Conservation (phyloP, 768 basidiomycete species). For the Hirschioporus abietinus region DNA sequence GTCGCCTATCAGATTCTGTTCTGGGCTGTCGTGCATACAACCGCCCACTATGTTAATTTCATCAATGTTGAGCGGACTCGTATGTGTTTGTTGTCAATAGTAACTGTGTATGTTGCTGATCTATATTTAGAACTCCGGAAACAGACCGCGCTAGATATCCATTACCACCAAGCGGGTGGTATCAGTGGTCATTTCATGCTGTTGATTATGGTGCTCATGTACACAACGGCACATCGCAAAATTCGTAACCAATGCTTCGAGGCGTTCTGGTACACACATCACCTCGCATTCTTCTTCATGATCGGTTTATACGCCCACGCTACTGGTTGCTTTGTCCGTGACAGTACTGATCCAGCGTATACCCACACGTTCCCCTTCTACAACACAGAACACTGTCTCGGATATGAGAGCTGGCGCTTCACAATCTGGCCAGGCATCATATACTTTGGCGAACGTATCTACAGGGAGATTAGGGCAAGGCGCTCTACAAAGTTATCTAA, state of each 20-base stretch:
- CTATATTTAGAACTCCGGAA: slow-evolving; percentile 64
- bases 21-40: slow-evolving; percentile 89
- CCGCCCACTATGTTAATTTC: slow-evolving; percentile 92
- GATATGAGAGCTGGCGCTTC: slow-evolving; percentile 88
- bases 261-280: slow-evolving; percentile 96
- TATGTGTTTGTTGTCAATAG: slow-evolving; percentile 31
- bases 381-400: slow-evolving; percentile 79
- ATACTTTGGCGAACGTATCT: slow-evolving; percentile 85
- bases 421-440: slow-evolving; percentile 89
- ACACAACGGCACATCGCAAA: slow-evolving; percentile 85
- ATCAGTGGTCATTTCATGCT: slow-evolving; percentile 96
- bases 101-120: background rate
- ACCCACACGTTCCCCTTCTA: slow-evolving; percentile 80
- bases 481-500: slow-evolving; percentile 75
- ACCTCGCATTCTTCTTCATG: slow-evolving; percentile 93
- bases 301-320: slow-evolving; percentile 86
- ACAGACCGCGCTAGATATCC: slow-evolving; percentile 73
- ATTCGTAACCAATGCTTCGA: slow-evolving; percentile 89
- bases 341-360: slow-evolving; percentile 68
- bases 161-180: slow-evolving; percentile 86
- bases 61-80: slow-evolving; percentile 86
- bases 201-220: slow-evolving; percentile 89
- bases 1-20: slow-evolving; percentile 94
- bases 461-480: slow-evolving; percentile 76
- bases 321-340: slow-evolving; percentile 93